Evolutionary conservation across 116 monocot genomes (phyloP).

Genomic region (Zostera marina): DNA sequence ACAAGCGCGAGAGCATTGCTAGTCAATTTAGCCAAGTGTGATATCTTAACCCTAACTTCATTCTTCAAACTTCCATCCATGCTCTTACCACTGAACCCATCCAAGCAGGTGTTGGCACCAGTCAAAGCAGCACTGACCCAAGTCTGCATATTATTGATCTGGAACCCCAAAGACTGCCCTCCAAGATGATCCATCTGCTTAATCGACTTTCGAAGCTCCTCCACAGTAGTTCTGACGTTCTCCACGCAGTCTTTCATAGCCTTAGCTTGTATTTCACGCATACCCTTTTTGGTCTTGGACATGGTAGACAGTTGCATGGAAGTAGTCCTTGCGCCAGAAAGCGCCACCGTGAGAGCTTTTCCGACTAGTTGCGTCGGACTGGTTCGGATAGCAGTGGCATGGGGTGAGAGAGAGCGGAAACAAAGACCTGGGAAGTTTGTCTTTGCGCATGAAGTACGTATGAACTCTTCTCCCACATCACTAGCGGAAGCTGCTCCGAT

Average conservation of each 20-base stretch:
- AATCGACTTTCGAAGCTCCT: constrained; percentile 15
- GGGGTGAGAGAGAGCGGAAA: constrained; percentile 11
- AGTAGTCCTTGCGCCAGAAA: constrained; percentile 6
- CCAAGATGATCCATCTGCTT: constrained; percentile 7
- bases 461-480: constrained; percentile 8
- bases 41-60: constrained; percentile 10
- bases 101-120: constrained; percentile 25
- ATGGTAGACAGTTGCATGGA: constrained; percentile 2
- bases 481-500: neutral
- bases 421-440: constrained; percentile 18
- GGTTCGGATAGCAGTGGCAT: constrained; percentile 10
- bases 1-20: constrained; percentile 21
- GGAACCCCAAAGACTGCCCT: constrained; percentile 6
- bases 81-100: constrained; percentile 10
- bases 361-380: constrained; percentile 14
- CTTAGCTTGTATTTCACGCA: constrained; percentile 7
- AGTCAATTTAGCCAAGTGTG: constrained; percentile 9
- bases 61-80: constrained; percentile 8
- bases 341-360: constrained; percentile 13
- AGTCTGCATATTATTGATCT: constrained; percentile 29
- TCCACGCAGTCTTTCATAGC: constrained; percentile 28
- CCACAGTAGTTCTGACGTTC: constrained; percentile 12
- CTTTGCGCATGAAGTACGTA: constrained; percentile 10
- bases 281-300: neutral
- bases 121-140: constrained; percentile 40